Evolutionary conservation across 2,329 filamentous ascomycete genomes (phyloP).

Genomic region (Phialophora macrospora): DNA sequence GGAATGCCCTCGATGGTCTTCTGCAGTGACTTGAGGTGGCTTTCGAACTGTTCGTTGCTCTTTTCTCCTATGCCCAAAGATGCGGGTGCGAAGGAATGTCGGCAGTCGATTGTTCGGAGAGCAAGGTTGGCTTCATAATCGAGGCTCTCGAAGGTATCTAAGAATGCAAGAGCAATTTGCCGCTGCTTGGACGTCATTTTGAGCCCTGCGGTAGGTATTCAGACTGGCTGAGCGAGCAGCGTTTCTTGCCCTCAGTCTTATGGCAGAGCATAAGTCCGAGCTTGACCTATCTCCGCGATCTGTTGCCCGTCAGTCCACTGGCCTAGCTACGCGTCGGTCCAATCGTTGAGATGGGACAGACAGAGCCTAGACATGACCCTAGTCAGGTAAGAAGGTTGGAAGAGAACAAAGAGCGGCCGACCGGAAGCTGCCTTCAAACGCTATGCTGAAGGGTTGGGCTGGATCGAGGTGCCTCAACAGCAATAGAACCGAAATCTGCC

Average conservation of each 20-base stretch:
- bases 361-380: not conserved
- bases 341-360: not conserved
- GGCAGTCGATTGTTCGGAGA: conserved; percentile 17
- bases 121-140: conserved; percentile 22
- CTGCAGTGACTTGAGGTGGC: conserved; percentile 26
- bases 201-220: not conserved
- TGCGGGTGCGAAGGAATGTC: conserved; percentile 19
- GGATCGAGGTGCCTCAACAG: not conserved
- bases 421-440: not conserved
- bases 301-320: not conserved
- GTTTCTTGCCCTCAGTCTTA: not conserved
- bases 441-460: not conserved
- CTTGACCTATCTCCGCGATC: conserved; percentile 8
- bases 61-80: conserved; percentile 16
- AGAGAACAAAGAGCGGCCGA: not conserved
- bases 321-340: not conserved
- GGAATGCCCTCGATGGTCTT: conserved; percentile 26
- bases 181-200: conserved; percentile 11
- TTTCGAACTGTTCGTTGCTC: conserved; percentile 24
- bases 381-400: not conserved
- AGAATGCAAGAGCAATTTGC: conserved; percentile 25
- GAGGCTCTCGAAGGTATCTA: conserved; percentile 24
- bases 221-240: not conserved
- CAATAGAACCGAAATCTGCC: not conserved
- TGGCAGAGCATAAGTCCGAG: not conserved